Evolutionary conservation across 2,329 filamentous ascomycete species (phyloP).

Genomic region (Fusarium euwallaceae): DNA sequence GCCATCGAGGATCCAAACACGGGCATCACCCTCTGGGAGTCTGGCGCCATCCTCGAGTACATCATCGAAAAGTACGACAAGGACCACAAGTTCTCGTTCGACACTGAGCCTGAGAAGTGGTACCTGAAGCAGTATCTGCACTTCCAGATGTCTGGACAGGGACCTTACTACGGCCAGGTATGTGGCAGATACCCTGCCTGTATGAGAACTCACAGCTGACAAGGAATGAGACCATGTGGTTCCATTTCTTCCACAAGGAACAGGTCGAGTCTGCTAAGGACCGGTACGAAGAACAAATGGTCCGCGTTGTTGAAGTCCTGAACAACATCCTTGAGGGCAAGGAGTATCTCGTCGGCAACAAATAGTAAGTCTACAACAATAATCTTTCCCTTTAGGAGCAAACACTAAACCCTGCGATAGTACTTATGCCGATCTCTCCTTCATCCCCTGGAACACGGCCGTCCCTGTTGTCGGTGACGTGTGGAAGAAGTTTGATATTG

Average conservation of each 20-base stretch:
- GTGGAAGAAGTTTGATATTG: constrained; percentile 44
- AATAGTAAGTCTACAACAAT: constrained; percentile 42
- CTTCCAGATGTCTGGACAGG: constrained; percentile 56
- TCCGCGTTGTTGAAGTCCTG: constrained; percentile 50
- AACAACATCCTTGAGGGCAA: constrained; percentile 51
- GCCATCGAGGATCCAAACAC: constrained; percentile 52
- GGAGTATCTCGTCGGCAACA: constrained; percentile 53
- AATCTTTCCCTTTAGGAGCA: background rate
- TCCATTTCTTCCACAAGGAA: constrained; percentile 37
- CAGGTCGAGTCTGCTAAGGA: constrained; percentile 47
- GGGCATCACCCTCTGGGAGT: constrained; percentile 50
- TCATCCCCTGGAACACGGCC: constrained; percentile 49
- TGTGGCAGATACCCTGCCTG: too few species aligned
- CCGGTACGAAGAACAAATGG: constrained; percentile 49
- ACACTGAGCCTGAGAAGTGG: constrained; percentile 5
- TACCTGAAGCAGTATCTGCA: constrained; percentile 50
- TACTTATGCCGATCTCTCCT: constrained; percentile 53
- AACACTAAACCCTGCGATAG: constrained; percentile 23
- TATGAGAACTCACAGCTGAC: background rate
- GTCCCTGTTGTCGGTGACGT: constrained; percentile 30
- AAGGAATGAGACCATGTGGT: constrained; percentile 46
- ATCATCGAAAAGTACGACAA: constrained; percentile 46
- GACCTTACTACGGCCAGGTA: constrained; percentile 54
- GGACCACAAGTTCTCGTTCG: constrained; percentile 43
- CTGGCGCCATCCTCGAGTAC: constrained; percentile 47